Conservation (phyloP, 768 basidiomycete genomes). For the Austroboletus eburneus region DNA sequence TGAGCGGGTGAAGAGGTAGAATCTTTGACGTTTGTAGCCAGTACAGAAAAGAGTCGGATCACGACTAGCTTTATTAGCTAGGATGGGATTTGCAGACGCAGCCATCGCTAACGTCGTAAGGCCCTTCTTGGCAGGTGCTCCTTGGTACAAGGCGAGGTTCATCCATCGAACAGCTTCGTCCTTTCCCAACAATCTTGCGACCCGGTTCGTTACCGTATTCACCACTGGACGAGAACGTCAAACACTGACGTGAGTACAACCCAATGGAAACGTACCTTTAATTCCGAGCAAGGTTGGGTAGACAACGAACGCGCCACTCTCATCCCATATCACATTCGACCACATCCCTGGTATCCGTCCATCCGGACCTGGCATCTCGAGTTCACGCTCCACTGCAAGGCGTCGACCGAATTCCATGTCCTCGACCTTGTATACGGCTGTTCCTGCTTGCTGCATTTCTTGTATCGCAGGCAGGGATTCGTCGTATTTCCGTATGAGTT, state of each 20-base stretch:
- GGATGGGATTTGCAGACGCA: conserved; percentile 91
- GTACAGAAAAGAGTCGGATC: conserved; percentile 94
- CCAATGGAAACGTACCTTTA: conserved; percentile 59
- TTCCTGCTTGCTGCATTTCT: conserved; percentile 99
- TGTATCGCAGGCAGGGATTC: conserved; percentile 90
- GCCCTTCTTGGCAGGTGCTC: conserved; percentile 84
- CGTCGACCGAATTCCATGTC: conserved; percentile 99
- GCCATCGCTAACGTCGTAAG: conserved; percentile 89
- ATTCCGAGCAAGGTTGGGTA: conserved; percentile 94
- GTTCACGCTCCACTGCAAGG: conserved; percentile 87
- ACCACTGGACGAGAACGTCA: conserved; percentile 54
- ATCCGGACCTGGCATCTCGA: conserved; percentile 79
- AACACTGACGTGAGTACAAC: background rate
- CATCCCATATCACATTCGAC: conserved; percentile 95
- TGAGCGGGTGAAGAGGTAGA: conserved; percentile 90
- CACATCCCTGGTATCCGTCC: conserved; percentile 70
- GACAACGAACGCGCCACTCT: conserved; percentile 90
- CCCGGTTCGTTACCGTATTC: conserved; percentile 91
- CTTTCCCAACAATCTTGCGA: conserved; percentile 83
- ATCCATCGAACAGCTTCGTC: conserved; percentile 91
- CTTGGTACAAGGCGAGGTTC: conserved; percentile 89
- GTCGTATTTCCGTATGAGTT: conserved; percentile 89
- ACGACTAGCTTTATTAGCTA: conserved; percentile 76
- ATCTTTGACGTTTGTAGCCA: conserved; percentile 87
- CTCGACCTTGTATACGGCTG: conserved; percentile 85